Percentiles rank a stretch among this genome's conserved stretches.
Conservation (phyloP, 1,139 yeast species). For the Suzukiozyma palmioleophila region DNA sequence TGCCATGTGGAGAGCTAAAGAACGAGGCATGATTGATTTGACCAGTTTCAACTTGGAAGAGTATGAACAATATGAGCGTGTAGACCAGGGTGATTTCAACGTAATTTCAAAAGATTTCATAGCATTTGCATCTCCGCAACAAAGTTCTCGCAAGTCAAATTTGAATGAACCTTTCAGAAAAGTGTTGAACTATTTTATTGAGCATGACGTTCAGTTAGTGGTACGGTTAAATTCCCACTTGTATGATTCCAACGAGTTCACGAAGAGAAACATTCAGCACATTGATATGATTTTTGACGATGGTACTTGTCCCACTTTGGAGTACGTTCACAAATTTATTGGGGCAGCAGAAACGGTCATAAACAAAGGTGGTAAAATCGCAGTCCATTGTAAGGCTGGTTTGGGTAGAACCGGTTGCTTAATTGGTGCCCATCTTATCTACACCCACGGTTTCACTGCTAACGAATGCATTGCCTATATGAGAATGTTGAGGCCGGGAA, state of each 20-base stretch:
- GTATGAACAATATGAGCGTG: constrained; percentile 90
- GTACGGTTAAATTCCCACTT: constrained; percentile 89
- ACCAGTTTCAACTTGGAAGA: constrained; percentile 89
- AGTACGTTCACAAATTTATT: constrained; percentile 83
- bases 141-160: constrained; percentile 43
- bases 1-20: constrained; percentile 98
- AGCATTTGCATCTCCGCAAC: constrained; percentile 97
- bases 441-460: constrained; percentile 95
- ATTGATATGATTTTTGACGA: constrained; percentile 95
- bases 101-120: constrained; percentile 88
- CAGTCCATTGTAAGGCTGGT: constrained; percentile 98
- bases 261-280: constrained; percentile 79
- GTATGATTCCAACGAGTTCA: constrained; percentile 80
- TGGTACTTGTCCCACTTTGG: constrained; percentile 96
- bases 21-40: constrained; percentile 80
- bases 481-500: constrained; percentile 96
- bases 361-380: constrained; percentile 81
- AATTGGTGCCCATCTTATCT: constrained; percentile 93
- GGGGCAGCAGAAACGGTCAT: constrained; percentile 94
- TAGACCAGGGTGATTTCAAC: constrained; percentile 95
- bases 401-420: constrained; percentile 96
- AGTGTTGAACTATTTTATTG: constrained; percentile 71
- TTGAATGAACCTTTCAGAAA: constrained; percentile 72
- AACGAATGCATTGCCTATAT: constrained; percentile 94
- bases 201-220: constrained; percentile 77